These are phyloP conservation scores for Amoebophrya sp. DNA, from an alignment of 169 alveolate genomes.

Conservation along the genomic window DNA sequence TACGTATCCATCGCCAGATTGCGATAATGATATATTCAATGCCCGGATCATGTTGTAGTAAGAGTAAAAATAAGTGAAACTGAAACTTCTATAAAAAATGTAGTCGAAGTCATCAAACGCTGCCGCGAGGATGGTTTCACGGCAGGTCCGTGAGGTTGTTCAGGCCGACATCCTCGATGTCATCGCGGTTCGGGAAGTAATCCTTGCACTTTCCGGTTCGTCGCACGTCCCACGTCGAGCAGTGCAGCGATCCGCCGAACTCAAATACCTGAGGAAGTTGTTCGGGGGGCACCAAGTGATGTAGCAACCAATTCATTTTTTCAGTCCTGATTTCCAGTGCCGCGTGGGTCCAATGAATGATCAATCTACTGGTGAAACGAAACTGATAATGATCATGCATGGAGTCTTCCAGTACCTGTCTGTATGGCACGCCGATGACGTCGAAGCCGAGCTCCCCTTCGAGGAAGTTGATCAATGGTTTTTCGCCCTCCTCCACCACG, in stretches of 20 bases:
- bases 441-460: constrained; percentile 15
- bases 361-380: too few species aligned
- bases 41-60: too few species aligned
- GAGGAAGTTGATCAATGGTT: background rate
- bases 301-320: background rate
- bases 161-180: constrained; percentile 12
- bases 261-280: constrained; percentile 3
- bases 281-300: too few species aligned
- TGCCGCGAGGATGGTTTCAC: too few species aligned
- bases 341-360: background rate
- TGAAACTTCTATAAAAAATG: too few species aligned
- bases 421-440: constrained; percentile 9
- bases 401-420: background rate
- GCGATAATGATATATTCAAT: too few species aligned
- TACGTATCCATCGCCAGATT: too few species aligned
- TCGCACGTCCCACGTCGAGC: constrained; percentile 22
- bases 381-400: too few species aligned
- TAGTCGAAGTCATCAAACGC: too few species aligned
- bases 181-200: constrained; percentile 9
- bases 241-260: constrained; percentile 18
- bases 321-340: background rate
- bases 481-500: constrained; percentile 7
- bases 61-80: too few species aligned
- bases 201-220: background rate
- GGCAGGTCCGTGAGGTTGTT: constrained; percentile 13